Evolutionary conservation across 805 yeast genomes (phyloP).

Genomic region (Zygotorulaspora danielsina): DNA sequence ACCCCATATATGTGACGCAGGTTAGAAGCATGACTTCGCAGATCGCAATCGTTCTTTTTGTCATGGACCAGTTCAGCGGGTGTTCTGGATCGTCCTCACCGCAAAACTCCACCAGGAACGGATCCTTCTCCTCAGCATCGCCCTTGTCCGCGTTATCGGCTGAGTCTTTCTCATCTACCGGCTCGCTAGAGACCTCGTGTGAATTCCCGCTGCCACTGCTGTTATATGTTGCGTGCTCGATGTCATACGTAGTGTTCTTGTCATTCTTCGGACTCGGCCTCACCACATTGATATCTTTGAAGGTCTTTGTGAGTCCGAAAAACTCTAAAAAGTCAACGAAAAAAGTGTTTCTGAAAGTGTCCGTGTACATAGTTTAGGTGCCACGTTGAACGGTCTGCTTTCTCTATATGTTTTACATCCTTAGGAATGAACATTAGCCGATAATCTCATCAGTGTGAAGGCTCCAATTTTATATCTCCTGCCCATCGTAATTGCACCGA

Average conservation of each 20-base stretch:
- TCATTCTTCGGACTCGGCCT: constrained; percentile 1
- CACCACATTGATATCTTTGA: constrained; percentile 4
- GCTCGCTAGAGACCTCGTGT: background rate
- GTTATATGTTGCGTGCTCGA: background rate
- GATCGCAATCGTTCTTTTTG: constrained; percentile 39
- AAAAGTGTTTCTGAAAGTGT: constrained; percentile 22
- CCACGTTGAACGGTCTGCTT: too few species aligned
- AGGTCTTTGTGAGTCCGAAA: constrained; percentile 13
- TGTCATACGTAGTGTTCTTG: constrained; percentile 1
- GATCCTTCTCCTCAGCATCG: constrained; percentile 36
- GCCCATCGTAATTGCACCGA: too few species aligned
- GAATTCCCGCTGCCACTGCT: background rate
- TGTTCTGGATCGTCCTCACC: constrained; percentile 47
- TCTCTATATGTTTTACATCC: too few species aligned
- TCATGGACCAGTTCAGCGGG: constrained; percentile 53
- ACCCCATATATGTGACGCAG: constrained; percentile 50
- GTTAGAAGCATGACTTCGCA: constrained; percentile 44
- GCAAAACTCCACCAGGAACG: constrained; percentile 26
- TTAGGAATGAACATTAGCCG: too few species aligned
- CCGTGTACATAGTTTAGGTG: constrained; percentile 14
- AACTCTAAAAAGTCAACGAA: constrained; percentile 25
- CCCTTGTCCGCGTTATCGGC: constrained; percentile 6
- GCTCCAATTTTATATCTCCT: too few species aligned
- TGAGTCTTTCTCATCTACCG: too few species aligned
- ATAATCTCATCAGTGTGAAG: too few species aligned